phyloP scores from a whole-genome alignment of 192 early-diverging fungal species.

The Coemansia sp. region DNA sequence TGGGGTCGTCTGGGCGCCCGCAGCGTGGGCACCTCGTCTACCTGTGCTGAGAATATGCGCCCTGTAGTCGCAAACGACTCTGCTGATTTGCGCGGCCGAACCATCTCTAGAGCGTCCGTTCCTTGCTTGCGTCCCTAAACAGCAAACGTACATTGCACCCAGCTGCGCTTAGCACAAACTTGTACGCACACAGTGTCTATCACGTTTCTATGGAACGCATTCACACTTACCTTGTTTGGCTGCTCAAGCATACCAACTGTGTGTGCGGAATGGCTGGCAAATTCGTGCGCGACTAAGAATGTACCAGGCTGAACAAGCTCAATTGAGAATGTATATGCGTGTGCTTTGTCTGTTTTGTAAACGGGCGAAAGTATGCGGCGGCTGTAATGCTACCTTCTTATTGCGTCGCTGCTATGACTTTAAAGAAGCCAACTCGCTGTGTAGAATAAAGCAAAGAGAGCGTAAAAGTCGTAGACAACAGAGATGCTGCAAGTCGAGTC shows the following conservation, averaged over 20 bases:
- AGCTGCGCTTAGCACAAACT: constrained; percentile 1
- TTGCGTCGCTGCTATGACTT: not conserved
- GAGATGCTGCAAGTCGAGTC: not conserved
- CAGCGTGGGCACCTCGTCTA: constrained; percentile 46
- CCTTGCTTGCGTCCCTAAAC: constrained; percentile 44
- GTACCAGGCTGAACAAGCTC: not conserved
- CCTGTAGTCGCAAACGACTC: constrained; percentile 35
- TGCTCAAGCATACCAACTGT: constrained; percentile 39
- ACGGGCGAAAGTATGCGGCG: not conserved
- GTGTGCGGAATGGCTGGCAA: not conserved
- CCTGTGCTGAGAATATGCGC: constrained; percentile 41
- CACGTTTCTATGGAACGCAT: not conserved
- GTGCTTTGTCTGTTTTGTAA: not conserved
- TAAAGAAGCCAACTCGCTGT: not conserved
- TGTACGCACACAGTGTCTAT: not conserved
- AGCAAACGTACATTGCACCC: not conserved
- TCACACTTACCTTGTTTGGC: constrained; percentile 31
- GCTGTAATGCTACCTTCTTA: not conserved
- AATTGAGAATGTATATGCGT: not conserved
- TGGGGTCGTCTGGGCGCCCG: constrained; percentile 48
- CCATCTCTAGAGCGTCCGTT: constrained; percentile 34
- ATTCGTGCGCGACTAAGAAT: not conserved
- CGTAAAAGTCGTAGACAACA: not conserved
- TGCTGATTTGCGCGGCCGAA: constrained; percentile 48
- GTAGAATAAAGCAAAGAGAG: not conserved